Evolutionary conservation across 2,329 filamentous ascomycete species (phyloP), one percentile per base, ranked within the genome.

Genomic region (Metarhizium humberi): DNA sequence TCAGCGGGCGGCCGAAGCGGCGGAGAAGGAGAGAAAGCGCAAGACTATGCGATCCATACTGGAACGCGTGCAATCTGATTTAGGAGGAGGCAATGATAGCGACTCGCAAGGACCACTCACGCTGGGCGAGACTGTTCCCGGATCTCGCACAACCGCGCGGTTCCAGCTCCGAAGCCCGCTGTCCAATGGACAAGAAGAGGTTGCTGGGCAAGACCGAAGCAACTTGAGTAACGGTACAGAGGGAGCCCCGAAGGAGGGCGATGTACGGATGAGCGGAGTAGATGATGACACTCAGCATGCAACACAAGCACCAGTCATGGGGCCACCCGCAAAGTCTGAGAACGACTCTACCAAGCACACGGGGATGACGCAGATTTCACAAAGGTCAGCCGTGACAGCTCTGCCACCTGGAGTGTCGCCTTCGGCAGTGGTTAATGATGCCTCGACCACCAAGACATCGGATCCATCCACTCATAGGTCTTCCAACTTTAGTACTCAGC

Each of bases 381-480:
- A 88, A 66, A 73, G 77, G 48, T 87, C 85, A 4, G 77, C 74
- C 1, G 70, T 85, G 48, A 84, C 81, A 16, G 73, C 79, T 20
- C 69, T 86, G 3, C 80, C 82, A 1, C 71, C 76, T 0, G 82
- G 80, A 4, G 73, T 82, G 53, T 81, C 80, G 4, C 81, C 81
- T 14, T 81, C 79, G 30, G 79, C 78, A 13, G 69, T 80, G 56
- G 74, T 85, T 53, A 96, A 97, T 63, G 91, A 95, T 64, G 92
- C 91, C 2, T 95, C 91, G 2, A 95, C 92, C 1, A 96, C 92
- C n/a, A 94, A 95, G 71, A 92, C 88, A 2, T 90, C 88, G 1
- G 84, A 88, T 58, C 81, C 83, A 6, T 90, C 87, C 3, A 74
- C 75, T 16, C 74, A 77, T 53, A 85, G 84, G 13, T 85, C 82